These are phyloP conservation scores for Uronychia setigera DNA, from an alignment of 73 alveolate species.

Conservation along the genomic window DNA sequence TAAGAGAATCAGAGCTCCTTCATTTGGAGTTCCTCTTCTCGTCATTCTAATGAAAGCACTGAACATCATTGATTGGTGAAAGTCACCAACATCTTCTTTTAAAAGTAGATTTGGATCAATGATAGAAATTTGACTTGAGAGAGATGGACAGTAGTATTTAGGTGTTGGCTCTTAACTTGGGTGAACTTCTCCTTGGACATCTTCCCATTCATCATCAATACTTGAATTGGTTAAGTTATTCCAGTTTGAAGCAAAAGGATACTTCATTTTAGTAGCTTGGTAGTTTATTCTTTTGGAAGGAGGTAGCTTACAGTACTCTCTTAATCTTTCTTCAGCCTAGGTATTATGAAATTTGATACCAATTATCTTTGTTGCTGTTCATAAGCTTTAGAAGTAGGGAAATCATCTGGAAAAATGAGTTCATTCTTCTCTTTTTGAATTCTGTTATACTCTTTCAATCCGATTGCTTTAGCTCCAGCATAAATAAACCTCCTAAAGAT, in stretches of 20 bases:
- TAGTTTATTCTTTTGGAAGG: slow-evolving; percentile 48
- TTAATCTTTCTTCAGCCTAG: not conserved
- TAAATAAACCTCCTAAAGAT: slow-evolving; percentile 47
- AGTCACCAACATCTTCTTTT: not conserved
- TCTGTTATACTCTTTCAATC: slow-evolving; percentile 26
- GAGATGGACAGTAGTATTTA: not conserved
- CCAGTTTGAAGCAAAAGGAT: slow-evolving; percentile 15
- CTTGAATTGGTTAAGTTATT: too few species aligned
- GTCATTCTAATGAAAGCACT: not conserved
- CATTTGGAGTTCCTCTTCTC: not conserved
- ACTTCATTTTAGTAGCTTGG: slow-evolving; percentile 1
- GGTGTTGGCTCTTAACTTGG: not conserved
- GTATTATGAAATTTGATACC: not conserved
- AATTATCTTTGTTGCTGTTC: slow-evolving; percentile 1
- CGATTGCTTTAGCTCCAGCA: slow-evolving; percentile 54
- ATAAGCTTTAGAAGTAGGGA: slow-evolving; percentile 13
- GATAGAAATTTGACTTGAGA: not conserved
- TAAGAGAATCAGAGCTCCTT: not conserved
- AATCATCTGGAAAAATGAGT: slow-evolving; percentile 14
- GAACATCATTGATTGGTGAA: not conserved
- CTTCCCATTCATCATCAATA: not conserved
- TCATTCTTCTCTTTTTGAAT: slow-evolving; percentile 25
- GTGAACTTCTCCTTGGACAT: not conserved
- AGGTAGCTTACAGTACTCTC: slow-evolving; percentile 24
- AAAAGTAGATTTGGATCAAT: not conserved